phyloP scores from a whole-genome alignment of 768 basidiomycete genomes.

The Dioszegia hungarica region DNA sequence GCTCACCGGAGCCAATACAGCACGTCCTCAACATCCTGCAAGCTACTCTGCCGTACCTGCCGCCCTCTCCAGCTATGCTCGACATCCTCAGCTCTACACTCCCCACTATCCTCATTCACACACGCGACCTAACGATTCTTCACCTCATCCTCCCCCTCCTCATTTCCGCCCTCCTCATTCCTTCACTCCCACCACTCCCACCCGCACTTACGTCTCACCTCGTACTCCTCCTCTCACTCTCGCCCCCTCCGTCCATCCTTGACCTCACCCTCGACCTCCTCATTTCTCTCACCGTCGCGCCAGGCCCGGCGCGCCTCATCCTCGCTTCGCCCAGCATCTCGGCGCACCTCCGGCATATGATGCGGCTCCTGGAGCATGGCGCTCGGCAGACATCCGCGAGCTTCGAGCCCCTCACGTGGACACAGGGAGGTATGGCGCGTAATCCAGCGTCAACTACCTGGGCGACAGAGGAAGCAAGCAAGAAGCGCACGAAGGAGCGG shows the following conservation, averaged over 20 bases:
- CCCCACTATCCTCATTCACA: slow-evolving; percentile 30
- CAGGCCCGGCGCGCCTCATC: slow-evolving; percentile 61
- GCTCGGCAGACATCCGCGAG: neutral
- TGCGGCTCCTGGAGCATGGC: slow-evolving; percentile 21
- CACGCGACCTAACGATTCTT: slow-evolving; percentile 36
- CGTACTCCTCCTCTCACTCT: slow-evolving; percentile 30
- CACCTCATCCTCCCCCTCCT: slow-evolving; percentile 36
- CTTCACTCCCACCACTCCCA: slow-evolving; percentile 15
- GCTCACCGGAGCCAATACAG: slow-evolving; percentile 44
- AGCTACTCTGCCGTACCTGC: slow-evolving; percentile 29
- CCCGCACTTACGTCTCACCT: slow-evolving; percentile 31
- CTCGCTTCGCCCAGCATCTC: slow-evolving; percentile 32
- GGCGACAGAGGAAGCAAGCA: slow-evolving; percentile 19
- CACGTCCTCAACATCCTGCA: slow-evolving; percentile 48
- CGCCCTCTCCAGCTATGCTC: neutral
- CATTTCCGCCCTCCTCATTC: slow-evolving; percentile 23
- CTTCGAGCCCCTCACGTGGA: slow-evolving; percentile 6
- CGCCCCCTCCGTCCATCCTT: slow-evolving; percentile 55
- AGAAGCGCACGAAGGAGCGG: slow-evolving; percentile 20
- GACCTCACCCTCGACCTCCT: slow-evolving; percentile 65
- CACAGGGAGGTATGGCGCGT: slow-evolving; percentile 4
- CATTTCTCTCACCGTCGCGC: slow-evolving; percentile 61
- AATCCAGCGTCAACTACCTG: slow-evolving; percentile 27
- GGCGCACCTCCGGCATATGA: slow-evolving; percentile 22
- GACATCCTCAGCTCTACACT: slow-evolving; percentile 12